A percentile compares a stretch with the other conserved stretches of the same genome.
Conservation (phyloP, 768 basidiomycete species). For the Neoboletus magnificus region DNA sequence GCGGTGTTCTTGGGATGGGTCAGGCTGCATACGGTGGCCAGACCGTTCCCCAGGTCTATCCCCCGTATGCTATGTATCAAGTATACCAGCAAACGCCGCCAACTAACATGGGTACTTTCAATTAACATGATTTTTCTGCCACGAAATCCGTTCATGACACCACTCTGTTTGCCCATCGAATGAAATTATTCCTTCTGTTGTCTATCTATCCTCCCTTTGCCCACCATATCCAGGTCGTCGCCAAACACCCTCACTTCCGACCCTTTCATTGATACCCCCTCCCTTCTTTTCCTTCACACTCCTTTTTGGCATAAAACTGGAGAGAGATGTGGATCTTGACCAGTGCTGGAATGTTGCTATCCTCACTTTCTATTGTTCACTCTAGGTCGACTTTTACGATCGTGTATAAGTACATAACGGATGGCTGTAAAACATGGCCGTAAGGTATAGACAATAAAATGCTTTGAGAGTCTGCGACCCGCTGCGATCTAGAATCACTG, state of each 20-base stretch:
- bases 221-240: constrained; percentile 24
- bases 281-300: constrained; percentile 21
- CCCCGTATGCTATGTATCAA: constrained; percentile 76
- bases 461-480: constrained; percentile 4
- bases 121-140: constrained; percentile 38
- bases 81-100: constrained; percentile 75
- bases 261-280: constrained; percentile 31
- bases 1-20: constrained; percentile 58
- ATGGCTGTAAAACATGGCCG: constrained; percentile 38
- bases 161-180: constrained; percentile 31
- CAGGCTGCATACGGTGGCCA: constrained; percentile 63
- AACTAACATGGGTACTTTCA: constrained; percentile 74
- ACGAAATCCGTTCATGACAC: constrained; percentile 43
- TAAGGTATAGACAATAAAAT: constrained; percentile 33
- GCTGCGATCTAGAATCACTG: not conserved
- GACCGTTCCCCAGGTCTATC: constrained; percentile 65
- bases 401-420: constrained; percentile 40
- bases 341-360: constrained; percentile 34
- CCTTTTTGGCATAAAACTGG: constrained; percentile 22
- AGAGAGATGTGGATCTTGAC: constrained; percentile 23
- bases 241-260: constrained; percentile 20
- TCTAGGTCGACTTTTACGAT: constrained; percentile 31
- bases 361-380: constrained; percentile 28
- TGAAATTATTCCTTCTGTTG: constrained; percentile 33
- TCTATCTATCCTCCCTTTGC: constrained; percentile 32